phyloP scores from a whole-genome alignment of 495 filamentous ascomycete genomes.

The Tuber melanosporum region DNA sequence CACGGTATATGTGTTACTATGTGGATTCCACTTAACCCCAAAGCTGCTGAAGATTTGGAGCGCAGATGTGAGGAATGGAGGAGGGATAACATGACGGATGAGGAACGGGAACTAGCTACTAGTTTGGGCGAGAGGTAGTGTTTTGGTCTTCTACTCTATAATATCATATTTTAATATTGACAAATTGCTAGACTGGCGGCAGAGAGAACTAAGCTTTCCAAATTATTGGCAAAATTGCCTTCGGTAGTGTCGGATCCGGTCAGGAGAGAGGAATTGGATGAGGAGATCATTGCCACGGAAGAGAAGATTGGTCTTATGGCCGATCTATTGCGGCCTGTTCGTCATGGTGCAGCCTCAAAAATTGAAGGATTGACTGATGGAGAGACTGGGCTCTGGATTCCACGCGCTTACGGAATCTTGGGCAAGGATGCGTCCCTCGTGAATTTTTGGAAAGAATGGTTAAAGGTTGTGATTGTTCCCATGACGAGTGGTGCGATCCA shows the following conservation, averaged over 20 bases:
- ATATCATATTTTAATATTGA: conserved; percentile 15
- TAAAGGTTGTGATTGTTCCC: conserved; percentile 82
- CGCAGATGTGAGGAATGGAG: conserved; percentile 90
- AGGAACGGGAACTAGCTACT: conserved; percentile 87
- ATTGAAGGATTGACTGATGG: conserved; percentile 95
- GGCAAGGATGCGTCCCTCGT: conserved; percentile 78
- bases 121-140: conserved; percentile 72
- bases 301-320: conserved; percentile 97
- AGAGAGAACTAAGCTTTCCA: conserved; percentile 83
- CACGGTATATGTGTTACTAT: conserved; percentile 88
- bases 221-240: conserved; percentile 75
- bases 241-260: conserved; percentile 70
- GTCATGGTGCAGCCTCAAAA: conserved; percentile 90
- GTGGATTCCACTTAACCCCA: conserved; percentile 79
- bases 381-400: conserved; percentile 94
- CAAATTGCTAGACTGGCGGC: conserved; percentile 53
- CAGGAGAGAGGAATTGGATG: conserved; percentile 75
- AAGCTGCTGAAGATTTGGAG: conserved; percentile 81
- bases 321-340: conserved; percentile 82
- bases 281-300: conserved; percentile 89
- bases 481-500: conserved; percentile 85
- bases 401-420: conserved; percentile 85
- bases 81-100: conserved; percentile 88
- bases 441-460: conserved; percentile 98
- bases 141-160: not conserved